Evolutionary conservation across 2,329 filamentous ascomycete species (phyloP).

Genomic region (Trematosphaeria pertusa): DNA sequence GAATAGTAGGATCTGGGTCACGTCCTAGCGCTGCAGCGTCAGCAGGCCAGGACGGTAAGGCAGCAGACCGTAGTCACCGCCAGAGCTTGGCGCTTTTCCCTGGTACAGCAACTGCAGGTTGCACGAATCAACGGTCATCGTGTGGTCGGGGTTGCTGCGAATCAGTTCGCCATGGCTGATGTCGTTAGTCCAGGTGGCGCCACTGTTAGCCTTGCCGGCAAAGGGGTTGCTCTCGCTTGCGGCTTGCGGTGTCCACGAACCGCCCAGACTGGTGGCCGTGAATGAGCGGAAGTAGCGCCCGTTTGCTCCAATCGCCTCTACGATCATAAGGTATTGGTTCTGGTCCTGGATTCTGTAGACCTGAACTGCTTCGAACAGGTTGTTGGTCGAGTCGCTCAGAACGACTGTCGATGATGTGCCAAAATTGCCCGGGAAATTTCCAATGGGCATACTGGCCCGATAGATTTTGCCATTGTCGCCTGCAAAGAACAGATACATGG

Average conservation of each 20-base stretch:
- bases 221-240: constrained; percentile 65
- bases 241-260: constrained; percentile 66
- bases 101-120: constrained; percentile 71
- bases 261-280: constrained; percentile 64
- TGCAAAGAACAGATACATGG: constrained; percentile 73
- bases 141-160: constrained; percentile 65
- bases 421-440: constrained; percentile 67
- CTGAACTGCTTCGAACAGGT: constrained; percentile 71
- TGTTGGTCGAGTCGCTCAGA: constrained; percentile 61
- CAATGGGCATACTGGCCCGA: constrained; percentile 67
- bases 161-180: constrained; percentile 71
- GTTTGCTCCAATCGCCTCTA: constrained; percentile 64
- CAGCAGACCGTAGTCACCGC: constrained; percentile 57
- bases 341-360: constrained; percentile 67
- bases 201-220: constrained; percentile 71
- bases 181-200: constrained; percentile 70
- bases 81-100: constrained; percentile 56
- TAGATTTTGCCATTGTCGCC: constrained; percentile 74
- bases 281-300: constrained; percentile 73
- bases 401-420: constrained; percentile 59
- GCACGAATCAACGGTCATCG: constrained; percentile 68
- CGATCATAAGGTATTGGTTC: constrained; percentile 70
- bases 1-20: too few species aligned
- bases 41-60: constrained; percentile 65
- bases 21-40: constrained; percentile 53